phyloP scores from a whole-genome alignment of 208 protist species.

The Angomonas desouzai region DNA sequence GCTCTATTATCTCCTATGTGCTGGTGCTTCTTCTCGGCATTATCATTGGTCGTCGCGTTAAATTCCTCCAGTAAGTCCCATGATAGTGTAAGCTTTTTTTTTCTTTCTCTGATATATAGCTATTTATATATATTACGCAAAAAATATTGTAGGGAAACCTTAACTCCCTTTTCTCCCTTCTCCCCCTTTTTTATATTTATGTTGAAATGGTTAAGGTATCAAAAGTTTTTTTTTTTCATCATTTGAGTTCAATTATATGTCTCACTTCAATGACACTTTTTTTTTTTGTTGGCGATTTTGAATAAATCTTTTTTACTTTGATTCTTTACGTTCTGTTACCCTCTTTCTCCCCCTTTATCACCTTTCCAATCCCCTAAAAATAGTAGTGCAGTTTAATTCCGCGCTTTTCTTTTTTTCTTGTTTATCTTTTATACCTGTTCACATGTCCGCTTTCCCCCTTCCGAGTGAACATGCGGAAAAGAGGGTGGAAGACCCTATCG shows the following conservation, averaged over 20 bases:
- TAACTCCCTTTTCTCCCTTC: background rate
- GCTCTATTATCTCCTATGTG: background rate
- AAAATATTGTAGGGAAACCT: background rate
- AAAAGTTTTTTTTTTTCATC: constrained; percentile 12
- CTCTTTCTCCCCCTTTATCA: background rate
- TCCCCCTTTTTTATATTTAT: constrained; percentile 3
- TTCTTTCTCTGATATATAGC: no score
- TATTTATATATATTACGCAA: constrained; percentile 1
- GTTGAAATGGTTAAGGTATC: background rate
- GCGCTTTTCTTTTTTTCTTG: background rate
- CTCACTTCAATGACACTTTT: constrained; percentile 12
- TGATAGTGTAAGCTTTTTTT: background rate
- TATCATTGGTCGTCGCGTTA: constrained; percentile 26
- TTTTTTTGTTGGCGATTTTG: constrained; percentile 4
- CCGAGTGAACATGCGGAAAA: background rate
- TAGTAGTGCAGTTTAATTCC: background rate
- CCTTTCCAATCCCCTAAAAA: no score
- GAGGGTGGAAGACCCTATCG: constrained; percentile 19
- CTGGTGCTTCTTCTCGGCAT: constrained; percentile 22
- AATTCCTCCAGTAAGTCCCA: constrained; percentile 1
- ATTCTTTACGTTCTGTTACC: constrained; percentile 13
- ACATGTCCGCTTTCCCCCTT: background rate
- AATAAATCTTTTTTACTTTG: constrained; percentile 12
- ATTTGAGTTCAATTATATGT: constrained; percentile 7
- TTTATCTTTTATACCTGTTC: constrained; percentile 14